These are phyloP conservation scores for Clitopilus passeckerianus DNA, from an alignment of 768 basidiomycete species.

Conservation along the genomic window DNA sequence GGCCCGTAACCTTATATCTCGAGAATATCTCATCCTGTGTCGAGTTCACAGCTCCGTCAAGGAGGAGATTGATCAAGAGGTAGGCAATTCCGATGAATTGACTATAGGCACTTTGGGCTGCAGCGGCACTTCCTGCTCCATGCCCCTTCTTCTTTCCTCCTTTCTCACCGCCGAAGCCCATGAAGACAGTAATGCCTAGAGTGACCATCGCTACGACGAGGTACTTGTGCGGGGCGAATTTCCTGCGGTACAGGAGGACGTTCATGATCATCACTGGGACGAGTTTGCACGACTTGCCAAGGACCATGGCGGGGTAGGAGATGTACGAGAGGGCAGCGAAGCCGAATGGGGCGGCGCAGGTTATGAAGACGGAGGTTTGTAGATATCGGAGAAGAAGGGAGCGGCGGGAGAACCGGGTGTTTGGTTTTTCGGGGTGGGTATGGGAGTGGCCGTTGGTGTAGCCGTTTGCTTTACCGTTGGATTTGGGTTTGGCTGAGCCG, in stretches of 20 bases:
- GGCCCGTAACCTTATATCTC: conserved; percentile 67
- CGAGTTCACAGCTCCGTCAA: conserved; percentile 93
- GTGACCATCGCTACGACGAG: conserved; percentile 93
- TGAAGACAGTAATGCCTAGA: conserved; percentile 87
- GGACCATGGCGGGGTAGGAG: conserved; percentile 97
- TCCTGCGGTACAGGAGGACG: conserved; percentile 87
- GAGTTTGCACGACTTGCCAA: conserved; percentile 98
- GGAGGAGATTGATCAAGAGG: conserved; percentile 78
- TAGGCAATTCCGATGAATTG: conserved; percentile 71
- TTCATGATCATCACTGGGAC: conserved; percentile 99
- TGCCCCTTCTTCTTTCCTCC: conserved; percentile 26
- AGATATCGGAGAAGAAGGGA: conserved; percentile 69
- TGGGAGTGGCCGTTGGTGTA: conserved; percentile 28
- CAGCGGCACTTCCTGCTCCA: conserved; percentile 30
- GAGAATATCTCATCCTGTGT: conserved; percentile 97
- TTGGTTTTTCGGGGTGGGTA: conserved; percentile 23
- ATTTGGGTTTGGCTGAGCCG: conserved; percentile 8
- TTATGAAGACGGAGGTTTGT: conserved; percentile 85
- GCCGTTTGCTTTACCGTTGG: conserved; percentile 24
- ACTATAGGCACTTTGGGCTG: conserved; percentile 37
- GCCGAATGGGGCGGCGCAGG: conserved; percentile 90
- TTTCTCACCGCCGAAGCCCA: conserved; percentile 74
- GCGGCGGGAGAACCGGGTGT: conserved; percentile 31
- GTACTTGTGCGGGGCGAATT: conserved; percentile 93
- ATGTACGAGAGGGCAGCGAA: conserved; percentile 94